Conservation (phyloP, 2,329 filamentous ascomycete genomes). For the Aspergillus thermomutatus region DNA sequence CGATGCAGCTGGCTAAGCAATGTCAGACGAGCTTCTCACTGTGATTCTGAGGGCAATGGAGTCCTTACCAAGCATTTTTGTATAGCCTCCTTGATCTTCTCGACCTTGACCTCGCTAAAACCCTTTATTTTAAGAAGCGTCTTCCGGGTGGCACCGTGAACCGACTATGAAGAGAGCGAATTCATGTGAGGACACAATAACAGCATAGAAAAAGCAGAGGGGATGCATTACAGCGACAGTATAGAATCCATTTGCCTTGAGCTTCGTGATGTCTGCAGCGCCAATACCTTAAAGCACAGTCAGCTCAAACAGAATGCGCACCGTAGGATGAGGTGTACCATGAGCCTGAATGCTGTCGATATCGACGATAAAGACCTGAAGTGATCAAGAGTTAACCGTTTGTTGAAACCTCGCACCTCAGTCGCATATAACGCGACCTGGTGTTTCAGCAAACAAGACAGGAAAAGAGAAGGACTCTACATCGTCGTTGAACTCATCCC, state of each 20-base stretch:
- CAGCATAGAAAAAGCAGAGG: background rate
- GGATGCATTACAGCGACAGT: constrained; percentile 57
- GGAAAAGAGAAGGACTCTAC: constrained; percentile 26
- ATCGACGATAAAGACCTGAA: constrained; percentile 59
- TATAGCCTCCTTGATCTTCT: constrained; percentile 67
- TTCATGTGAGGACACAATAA: background rate
- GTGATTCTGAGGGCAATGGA: background rate
- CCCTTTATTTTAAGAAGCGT: constrained; percentile 65
- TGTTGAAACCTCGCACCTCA: background rate
- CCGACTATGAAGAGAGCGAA: constrained; percentile 43
- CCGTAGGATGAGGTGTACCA: constrained; percentile 38
- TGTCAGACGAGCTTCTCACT: constrained; percentile 1
- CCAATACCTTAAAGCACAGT: constrained; percentile 51
- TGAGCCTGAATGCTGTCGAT: constrained; percentile 65
- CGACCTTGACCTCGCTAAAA: constrained; percentile 67
- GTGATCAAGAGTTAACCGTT: background rate
- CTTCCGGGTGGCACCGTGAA: constrained; percentile 58
- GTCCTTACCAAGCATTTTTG: constrained; percentile 54
- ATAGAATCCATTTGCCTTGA: constrained; percentile 61
- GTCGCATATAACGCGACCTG: background rate
- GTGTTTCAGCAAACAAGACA: background rate
- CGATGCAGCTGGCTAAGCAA: constrained; percentile 51
- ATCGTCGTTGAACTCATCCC: constrained; percentile 52
- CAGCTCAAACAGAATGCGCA: background rate
- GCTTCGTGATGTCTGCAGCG: constrained; percentile 62